A percentile compares a stretch with the other conserved stretches of the same genome.
Evolutionary conservation across 2,329 filamentous ascomycete species (phyloP).

Genomic region (Epichloe gansuensis): DNA sequence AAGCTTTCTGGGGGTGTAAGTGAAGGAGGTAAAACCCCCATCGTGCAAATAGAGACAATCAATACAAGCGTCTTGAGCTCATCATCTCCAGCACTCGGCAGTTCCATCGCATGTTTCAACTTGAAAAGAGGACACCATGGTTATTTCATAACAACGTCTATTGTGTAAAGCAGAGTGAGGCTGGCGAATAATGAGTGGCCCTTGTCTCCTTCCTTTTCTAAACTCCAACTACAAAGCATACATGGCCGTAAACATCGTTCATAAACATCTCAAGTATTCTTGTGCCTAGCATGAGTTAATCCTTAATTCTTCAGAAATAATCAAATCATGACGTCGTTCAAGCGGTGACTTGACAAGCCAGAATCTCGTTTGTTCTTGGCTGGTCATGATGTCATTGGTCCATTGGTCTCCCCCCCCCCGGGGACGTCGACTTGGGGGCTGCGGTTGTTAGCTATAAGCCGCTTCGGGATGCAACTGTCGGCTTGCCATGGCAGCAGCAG

Average conservation of each 20-base stretch:
- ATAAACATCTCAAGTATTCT: neutral
- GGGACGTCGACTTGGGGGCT: neutral
- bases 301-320: neutral
- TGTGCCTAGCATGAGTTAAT: neutral
- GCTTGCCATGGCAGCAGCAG: slow-evolving; percentile 21
- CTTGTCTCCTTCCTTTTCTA: neutral
- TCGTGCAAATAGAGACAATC: too few relatives aligned
- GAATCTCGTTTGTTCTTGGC: neutral
- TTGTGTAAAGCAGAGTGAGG: neutral
- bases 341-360: neutral
- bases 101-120: too few relatives aligned
- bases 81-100: too few relatives aligned
- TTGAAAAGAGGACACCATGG: neutral
- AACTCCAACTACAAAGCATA: neutral
- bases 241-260: neutral
- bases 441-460: slow-evolving; percentile 14
- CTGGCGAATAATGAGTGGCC: neutral
- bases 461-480: slow-evolving; percentile 20
- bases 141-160: neutral
- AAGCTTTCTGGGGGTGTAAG: too few relatives aligned
- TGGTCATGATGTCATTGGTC: too few relatives aligned
- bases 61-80: too few relatives aligned
- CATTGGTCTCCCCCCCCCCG: too few relatives aligned
- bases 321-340: too few relatives aligned
- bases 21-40: too few relatives aligned